These are phyloP conservation scores for Elaeagnus macrophylla DNA, from an alignment of 306 rosid species.

Conservation along the genomic window DNA sequence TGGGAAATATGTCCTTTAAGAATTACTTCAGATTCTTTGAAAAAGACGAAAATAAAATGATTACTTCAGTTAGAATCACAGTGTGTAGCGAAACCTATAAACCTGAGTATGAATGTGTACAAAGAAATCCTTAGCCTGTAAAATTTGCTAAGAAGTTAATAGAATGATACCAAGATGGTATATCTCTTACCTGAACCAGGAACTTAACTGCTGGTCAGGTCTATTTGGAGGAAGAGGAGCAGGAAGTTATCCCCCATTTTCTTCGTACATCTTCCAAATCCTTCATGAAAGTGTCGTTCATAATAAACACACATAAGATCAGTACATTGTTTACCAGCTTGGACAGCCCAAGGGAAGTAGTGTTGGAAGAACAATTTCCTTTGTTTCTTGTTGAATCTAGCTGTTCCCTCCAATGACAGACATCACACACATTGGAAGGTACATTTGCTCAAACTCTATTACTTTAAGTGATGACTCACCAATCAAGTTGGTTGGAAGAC, in stretches of 20 bases:
- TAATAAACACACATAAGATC: slow-evolving; percentile 85
- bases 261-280: slow-evolving; percentile 70
- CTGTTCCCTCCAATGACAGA: too few relatives aligned
- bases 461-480: slow-evolving; percentile 88
- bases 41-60: too few relatives aligned
- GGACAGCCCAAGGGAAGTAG: slow-evolving; percentile 83
- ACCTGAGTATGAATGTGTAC: neutral
- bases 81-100: too few relatives aligned
- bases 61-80: too few relatives aligned
- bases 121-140: neutral
- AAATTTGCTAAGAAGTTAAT: neutral
- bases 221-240: slow-evolving; percentile 36
- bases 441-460: slow-evolving; percentile 82
- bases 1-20: too few relatives aligned
- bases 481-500: slow-evolving; percentile 79
- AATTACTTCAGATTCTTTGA: too few relatives aligned
- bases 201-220: slow-evolving; percentile 12
- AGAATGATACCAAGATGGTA: neutral
- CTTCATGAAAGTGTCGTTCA: slow-evolving; percentile 75
- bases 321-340: slow-evolving; percentile 64
- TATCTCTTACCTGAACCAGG: neutral
- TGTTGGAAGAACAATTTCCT: slow-evolving; percentile 71
- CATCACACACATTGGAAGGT: slow-evolving; percentile 88
- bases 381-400: slow-evolving; percentile 64
- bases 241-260: slow-evolving; percentile 68